Evolutionary conservation across 805 yeast genomes (phyloP), one percentile per base, ranked within the genome.

Genomic region (Barnettozyma sp.): DNA sequence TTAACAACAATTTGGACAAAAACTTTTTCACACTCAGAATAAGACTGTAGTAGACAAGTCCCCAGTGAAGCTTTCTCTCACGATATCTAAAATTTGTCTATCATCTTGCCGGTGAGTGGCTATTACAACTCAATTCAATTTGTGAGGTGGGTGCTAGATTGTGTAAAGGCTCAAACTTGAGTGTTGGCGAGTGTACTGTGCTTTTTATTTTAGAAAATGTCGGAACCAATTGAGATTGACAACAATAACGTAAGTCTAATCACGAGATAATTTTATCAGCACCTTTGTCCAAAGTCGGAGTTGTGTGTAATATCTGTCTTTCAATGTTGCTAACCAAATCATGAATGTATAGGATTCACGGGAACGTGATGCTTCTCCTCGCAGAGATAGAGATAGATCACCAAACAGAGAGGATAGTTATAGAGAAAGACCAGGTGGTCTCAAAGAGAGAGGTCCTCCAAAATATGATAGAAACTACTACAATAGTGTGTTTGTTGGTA

Each of bases 401-500:
- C 56, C 54, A 30, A 54, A 58, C 41, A 52, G 59, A 34, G 68
- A 40, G 23, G 66, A 35, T 60, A 28, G 28, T 3, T 55, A 55
- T 28, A 53, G 60, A 30, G 55, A 54, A 29, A 39, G 39, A 25
- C 54, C 57, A 22, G 50, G 56, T 25, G 57, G 52, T 22, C 53
- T 55, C 20, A 53, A 63, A 38, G 57, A 54, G 18, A 46, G 53
- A 13, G 43, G 31, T 30, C 41, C 60, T 7, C 59, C 59, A 22
- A 66, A 64, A 45, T 57, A 62, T 20, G 66, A 65, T 34, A 70
- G 87, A 61, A 75, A 79, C 55, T 78, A 78, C 54, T 70, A 68
- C 32, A 78, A 79, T 53, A 77, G 85, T 40, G 65, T 82, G 29
- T 82, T 82, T 50, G 70, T 82, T 30, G 88, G 90, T 7, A 82